These are phyloP conservation scores for Mucor indicus DNA, from an alignment of 371 early-diverging fungal species.

Conservation along the genomic window DNA sequence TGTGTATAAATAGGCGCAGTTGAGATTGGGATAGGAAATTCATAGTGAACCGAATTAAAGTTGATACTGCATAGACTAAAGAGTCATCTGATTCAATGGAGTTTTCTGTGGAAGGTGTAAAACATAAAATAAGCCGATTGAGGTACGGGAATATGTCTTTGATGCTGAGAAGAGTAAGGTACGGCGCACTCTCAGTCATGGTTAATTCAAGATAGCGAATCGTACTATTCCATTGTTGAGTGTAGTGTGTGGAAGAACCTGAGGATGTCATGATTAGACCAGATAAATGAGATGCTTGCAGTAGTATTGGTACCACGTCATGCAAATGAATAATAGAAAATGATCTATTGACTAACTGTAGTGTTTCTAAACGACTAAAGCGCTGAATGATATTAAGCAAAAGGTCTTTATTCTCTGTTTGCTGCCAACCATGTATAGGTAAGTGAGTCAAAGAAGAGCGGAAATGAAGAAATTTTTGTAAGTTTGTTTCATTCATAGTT, in stretches of 20 bases:
- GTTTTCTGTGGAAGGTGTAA: no score
- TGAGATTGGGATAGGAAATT: no score
- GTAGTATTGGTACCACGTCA: constrained; percentile 10
- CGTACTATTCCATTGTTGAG: background rate
- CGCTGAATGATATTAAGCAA: constrained; percentile 1
- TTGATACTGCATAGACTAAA: no score
- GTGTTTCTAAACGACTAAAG: constrained; percentile 4
- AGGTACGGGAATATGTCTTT: background rate
- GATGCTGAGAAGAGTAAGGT: background rate
- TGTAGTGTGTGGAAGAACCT: no score
- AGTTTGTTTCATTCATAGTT: background rate
- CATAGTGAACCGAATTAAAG: no score
- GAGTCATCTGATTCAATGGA: no score
- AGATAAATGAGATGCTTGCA: background rate
- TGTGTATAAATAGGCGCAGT: no score
- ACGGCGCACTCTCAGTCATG: background rate
- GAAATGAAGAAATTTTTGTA: constrained; percentile 1
- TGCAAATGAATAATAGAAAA: constrained; percentile 7
- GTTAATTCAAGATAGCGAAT: background rate
- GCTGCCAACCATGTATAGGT: constrained; percentile 4
- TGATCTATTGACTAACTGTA: constrained; percentile 1
- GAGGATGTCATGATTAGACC: constrained; percentile 1
- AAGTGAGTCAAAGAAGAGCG: background rate
- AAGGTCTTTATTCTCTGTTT: background rate
- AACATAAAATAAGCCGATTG: background rate